Conservation (phyloP, 1,284 basidiomycete species). For the Pulveroboletus sp. region DNA sequence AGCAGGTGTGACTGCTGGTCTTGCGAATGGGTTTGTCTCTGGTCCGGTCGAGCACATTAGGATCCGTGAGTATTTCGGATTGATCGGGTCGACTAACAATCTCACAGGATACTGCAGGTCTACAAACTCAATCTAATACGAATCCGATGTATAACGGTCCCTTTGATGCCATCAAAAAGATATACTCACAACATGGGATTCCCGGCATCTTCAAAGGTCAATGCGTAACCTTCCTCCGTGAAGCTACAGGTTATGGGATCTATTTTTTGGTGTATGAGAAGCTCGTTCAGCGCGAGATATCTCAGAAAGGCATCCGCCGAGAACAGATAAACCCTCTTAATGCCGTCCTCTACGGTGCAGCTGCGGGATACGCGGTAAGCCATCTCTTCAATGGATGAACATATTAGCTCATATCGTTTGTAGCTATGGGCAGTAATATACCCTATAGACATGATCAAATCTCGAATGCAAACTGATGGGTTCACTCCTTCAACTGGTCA, state of each 20-base stretch:
- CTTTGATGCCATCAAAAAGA: slow-evolving; percentile 82
- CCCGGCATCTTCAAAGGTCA: slow-evolving; percentile 91
- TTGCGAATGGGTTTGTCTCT: slow-evolving; percentile 91
- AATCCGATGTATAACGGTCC: slow-evolving; percentile 82
- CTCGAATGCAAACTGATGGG: slow-evolving; percentile 92
- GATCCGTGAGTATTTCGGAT: slow-evolving; percentile 69
- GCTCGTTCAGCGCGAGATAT: slow-evolving; percentile 83
- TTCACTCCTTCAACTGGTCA: slow-evolving; percentile 73
- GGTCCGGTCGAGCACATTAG: slow-evolving; percentile 98
- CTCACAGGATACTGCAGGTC: slow-evolving; percentile 49
- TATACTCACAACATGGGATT: slow-evolving; percentile 74
- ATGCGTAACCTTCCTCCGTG: slow-evolving; percentile 85
- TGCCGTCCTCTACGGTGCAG: slow-evolving; percentile 82
- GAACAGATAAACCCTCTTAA: slow-evolving; percentile 78
- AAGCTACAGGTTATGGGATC: slow-evolving; percentile 82
- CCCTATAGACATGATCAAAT: slow-evolving; percentile 94
- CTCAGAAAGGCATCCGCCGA: slow-evolving; percentile 64
- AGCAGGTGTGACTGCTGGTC: slow-evolving; percentile 82
- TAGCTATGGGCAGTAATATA: slow-evolving; percentile 87
- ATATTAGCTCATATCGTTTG: slow-evolving; percentile 5
- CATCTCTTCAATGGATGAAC: slow-evolving; percentile 1
- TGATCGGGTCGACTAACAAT: not conserved
- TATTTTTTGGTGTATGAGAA: slow-evolving; percentile 96
- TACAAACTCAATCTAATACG: slow-evolving; percentile 84
- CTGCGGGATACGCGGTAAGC: slow-evolving; percentile 81